A percentile compares a stretch with the other conserved stretches of the same genome.
Evolutionary conservation across 352 stramenopile genomes (phyloP).

Genomic region (Blastocystis sp.): DNA sequence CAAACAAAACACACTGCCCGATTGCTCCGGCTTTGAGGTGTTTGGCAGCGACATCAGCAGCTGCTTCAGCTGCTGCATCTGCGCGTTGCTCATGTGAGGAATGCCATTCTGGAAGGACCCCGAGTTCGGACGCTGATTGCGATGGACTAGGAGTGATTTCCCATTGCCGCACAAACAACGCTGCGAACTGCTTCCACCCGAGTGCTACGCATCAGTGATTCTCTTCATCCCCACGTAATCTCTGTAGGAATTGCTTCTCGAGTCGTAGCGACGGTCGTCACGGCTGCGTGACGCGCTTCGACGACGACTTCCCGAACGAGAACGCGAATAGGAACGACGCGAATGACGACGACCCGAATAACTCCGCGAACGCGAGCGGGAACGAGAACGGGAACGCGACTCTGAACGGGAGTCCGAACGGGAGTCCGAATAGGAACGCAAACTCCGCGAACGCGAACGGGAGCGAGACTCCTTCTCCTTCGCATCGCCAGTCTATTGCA

Average conservation of each 20-base stretch:
- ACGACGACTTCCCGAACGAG: background rate
- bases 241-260: no score
- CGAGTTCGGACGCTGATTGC: background rate
- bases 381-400: background rate
- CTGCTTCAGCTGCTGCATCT: background rate
- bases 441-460: background rate
- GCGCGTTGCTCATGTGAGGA: background rate
- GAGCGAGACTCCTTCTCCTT: background rate
- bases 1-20: background rate
- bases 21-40: background rate
- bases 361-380: background rate
- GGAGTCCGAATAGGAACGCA: background rate
- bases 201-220: no score
- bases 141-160: background rate
- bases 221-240: no score
- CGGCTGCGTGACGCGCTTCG: background rate
- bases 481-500: no score
- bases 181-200: no score
- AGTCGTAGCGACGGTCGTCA: background rate
- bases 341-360: background rate
- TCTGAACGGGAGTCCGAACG: background rate
- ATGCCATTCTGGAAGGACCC: no score
- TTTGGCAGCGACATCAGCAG: background rate
- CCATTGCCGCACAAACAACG: background rate
- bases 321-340: background rate